phyloP scores from a whole-genome alignment of 176 grass and related monocot species.

The Guadua angustifolia region DNA sequence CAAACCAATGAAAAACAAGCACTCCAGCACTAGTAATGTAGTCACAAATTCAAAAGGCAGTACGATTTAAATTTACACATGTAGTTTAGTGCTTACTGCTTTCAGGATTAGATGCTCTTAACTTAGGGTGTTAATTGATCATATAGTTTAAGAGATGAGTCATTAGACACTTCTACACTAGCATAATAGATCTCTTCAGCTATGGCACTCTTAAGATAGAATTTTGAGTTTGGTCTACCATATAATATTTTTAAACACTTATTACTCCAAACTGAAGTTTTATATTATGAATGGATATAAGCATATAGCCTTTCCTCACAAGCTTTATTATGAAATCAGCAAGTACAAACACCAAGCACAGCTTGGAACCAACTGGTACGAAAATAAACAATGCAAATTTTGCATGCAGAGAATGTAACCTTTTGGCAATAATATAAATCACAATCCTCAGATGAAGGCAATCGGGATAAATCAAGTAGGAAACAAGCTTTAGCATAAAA shows the following conservation, averaged over 20 bases:
- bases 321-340: constrained; percentile 22
- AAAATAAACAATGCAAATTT: constrained; percentile 34
- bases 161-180: background rate
- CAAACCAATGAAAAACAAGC: background rate
- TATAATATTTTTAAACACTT: background rate
- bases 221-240: constrained; percentile 1
- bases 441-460: constrained; percentile 10
- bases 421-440: constrained; percentile 20
- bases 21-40: constrained; percentile 7
- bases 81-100: constrained; percentile 1
- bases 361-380: background rate
- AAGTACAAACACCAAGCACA: constrained; percentile 24
- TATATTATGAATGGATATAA: background rate
- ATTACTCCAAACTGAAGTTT: background rate
- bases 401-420: constrained; percentile 10
- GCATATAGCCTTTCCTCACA: background rate
- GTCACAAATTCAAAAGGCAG: constrained; percentile 10
- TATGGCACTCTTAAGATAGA: background rate
- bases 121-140: constrained; percentile 1
- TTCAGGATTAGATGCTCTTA: constrained; percentile 11
- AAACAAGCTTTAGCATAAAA: constrained; percentile 37
- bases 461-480: constrained; percentile 36
- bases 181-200: constrained; percentile 26
- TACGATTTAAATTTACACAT: constrained; percentile 16
- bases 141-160: background rate